Base-by-base conservation (phyloP, 2,329 filamentous ascomycete species). In the Teratosphaeria gauchensis region DNA sequence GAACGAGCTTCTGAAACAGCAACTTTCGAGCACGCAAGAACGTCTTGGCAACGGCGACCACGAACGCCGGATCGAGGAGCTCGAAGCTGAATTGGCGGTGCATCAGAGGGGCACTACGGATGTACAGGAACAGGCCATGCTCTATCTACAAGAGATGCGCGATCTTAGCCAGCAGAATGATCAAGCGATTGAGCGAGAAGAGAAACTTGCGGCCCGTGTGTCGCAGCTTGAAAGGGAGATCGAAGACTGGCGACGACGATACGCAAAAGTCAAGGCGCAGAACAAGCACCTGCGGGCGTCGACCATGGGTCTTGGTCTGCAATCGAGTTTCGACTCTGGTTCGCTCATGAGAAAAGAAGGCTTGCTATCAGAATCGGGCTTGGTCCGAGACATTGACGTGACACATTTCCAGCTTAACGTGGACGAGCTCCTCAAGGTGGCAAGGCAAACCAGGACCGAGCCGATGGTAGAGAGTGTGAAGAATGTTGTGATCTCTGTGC, bases 371-470 rank as follows among this genome's bases (percentile, higher is more conserved):
- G 82, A 86, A 12, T 82, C 85, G 60, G 94, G 94, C 5, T 73
- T 94, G 24, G 85, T 99, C 66, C 92, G 89, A 74, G 94, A 96
- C 73, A 83, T 96, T 12, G 89, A 96, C 71, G 85, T 99, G 64
- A 96, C 92, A 55, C 92, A 90, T 69, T 97, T 96, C 77, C 94
- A 99, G 73, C 87, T 97, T 61, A 84, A 91, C 24, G 89, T 99
- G 61, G 92, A 99, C 70, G 92, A 97, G 68, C 80, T 97, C 46
- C 80, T 99, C 38, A 87, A 87, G 63, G 83, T 81, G 48, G 90
- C 91, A 19, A 85, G 92, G 55, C 80, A 81, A 35, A 84, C 88
- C n/a, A 83, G 88, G 56, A 84, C 90, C 0, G 82, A 87, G 53
- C 83, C 83, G 64, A 86, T 94, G 35, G 85, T 95, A 54, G 88